A percentile compares a stretch with the other conserved stretches of the same genome.
Evolutionary conservation across 73 alveolate species (phyloP).

Genomic region (Effrenium voratum): DNA sequence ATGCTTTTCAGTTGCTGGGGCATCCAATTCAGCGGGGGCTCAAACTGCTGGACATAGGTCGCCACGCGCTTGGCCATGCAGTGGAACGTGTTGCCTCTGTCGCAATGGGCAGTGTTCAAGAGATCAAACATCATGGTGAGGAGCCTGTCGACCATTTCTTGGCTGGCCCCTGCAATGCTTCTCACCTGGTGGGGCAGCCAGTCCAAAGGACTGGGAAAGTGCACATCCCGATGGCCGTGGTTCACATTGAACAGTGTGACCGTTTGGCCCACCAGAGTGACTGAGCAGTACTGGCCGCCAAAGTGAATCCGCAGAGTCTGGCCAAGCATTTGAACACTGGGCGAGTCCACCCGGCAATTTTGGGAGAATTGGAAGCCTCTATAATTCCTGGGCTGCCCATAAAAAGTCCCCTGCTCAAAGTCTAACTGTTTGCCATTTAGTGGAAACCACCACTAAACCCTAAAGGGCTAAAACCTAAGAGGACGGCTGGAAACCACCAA

Average conservation of each 20-base stretch:
- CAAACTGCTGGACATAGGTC: background rate
- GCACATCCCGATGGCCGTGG: background rate
- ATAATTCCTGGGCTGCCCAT: too few species aligned
- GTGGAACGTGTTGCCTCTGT: background rate
- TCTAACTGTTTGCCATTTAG: too few species aligned
- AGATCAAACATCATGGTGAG: background rate
- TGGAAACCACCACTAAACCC: too few species aligned
- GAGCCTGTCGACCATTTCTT: too few species aligned
- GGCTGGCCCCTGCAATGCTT: too few species aligned
- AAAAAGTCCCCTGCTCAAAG: too few species aligned
- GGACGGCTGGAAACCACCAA: background rate
- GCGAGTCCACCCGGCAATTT: background rate
- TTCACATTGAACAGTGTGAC: background rate
- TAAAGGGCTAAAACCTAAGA: too few species aligned
- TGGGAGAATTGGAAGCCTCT: background rate
- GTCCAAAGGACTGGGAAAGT: background rate
- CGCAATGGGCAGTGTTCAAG: background rate
- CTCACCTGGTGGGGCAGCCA: background rate
- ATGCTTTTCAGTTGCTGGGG: background rate
- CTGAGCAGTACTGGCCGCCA: background rate
- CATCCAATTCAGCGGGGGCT: background rate
- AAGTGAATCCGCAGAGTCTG: background rate
- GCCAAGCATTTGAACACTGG: background rate
- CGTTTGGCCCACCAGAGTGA: background rate
- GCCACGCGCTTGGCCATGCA: constrained; percentile 11